Conservation (phyloP, 2,329 filamentous ascomycete species). For the Chrysoporthe austroafricana region DNA sequence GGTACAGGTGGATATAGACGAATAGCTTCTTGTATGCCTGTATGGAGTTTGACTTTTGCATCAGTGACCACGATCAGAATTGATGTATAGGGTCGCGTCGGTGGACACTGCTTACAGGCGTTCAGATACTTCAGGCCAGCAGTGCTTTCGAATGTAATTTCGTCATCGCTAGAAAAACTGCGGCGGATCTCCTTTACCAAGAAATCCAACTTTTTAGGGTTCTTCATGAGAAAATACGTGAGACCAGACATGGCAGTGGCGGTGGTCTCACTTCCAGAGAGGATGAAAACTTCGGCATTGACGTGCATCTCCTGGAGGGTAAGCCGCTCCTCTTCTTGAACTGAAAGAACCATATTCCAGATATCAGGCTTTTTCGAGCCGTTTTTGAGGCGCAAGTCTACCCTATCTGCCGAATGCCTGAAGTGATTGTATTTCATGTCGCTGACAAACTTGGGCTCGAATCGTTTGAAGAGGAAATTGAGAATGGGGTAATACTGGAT, state of each 20-base stretch:
- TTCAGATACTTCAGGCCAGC: conserved; percentile 41
- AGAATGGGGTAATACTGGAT: conserved; percentile 9
- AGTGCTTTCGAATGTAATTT: conserved; percentile 39
- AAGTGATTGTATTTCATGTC: conserved; percentile 1
- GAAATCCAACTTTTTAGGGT: conserved; percentile 35
- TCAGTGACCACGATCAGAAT: neutral
- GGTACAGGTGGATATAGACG: conserved; percentile 27
- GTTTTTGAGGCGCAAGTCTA: neutral
- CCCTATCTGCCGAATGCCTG: neutral
- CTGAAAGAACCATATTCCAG: conserved; percentile 7
- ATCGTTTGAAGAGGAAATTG: neutral
- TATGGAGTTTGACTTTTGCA: neutral
- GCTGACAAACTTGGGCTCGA: neutral
- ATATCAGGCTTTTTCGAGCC: conserved; percentile 1
- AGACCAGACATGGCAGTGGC: conserved; percentile 2
- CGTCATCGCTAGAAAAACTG: conserved; percentile 31
- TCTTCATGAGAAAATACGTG: conserved; percentile 33
- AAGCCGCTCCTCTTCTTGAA: neutral
- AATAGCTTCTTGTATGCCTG: conserved; percentile 33
- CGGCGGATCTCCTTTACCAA: conserved; percentile 41
- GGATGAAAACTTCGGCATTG: neutral
- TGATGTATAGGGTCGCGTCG: no score
- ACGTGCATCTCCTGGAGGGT: conserved; percentile 2
- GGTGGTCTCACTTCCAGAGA: conserved; percentile 7
- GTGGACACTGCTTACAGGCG: conserved; percentile 33